These are phyloP conservation scores for Euryodendron excelsum DNA, from an alignment of 148 eudicot genomes.

Conservation along the genomic window DNA sequence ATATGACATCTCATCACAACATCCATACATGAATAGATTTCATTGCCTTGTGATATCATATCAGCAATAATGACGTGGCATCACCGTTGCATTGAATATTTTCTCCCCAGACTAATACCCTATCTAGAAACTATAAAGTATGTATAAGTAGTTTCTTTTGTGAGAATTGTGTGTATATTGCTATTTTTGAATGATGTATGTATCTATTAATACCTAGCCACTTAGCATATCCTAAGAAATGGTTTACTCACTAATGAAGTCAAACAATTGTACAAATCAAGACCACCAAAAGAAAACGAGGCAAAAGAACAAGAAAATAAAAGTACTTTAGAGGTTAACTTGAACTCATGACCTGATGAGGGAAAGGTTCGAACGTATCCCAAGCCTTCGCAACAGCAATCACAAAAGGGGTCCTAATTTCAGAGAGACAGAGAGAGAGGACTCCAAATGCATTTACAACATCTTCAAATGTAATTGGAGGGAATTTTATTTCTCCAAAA, in stretches of 20 bases:
- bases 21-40: too few relatives aligned
- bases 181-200: background rate
- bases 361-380: conserved; percentile 96
- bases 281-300: background rate
- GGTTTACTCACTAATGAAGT: background rate
- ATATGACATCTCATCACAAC: too few relatives aligned
- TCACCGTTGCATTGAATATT: too few relatives aligned
- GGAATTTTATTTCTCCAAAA: conserved; percentile 95
- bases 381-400: conserved; percentile 99
- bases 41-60: too few relatives aligned
- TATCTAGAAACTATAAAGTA: too few relatives aligned
- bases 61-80: too few relatives aligned
- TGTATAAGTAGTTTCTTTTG: too few relatives aligned
- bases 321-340: background rate
- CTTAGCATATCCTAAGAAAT: background rate
- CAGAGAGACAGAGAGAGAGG: conserved; percentile 10
- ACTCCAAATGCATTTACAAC: conserved; percentile 99
- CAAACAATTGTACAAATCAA: background rate
- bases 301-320: conserved; percentile 8
- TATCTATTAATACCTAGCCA: background rate
- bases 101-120: too few relatives aligned
- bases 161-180: too few relatives aligned
- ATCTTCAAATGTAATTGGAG: conserved; percentile 96
- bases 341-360: conserved; percentile 68
- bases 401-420: conserved; percentile 87